A percentile compares a stretch with the other conserved stretches of the same genome.
phyloP scores from a whole-genome alignment of 2,329 filamentous ascomycete genomes.

The Fusarium brevicatenulatum region DNA sequence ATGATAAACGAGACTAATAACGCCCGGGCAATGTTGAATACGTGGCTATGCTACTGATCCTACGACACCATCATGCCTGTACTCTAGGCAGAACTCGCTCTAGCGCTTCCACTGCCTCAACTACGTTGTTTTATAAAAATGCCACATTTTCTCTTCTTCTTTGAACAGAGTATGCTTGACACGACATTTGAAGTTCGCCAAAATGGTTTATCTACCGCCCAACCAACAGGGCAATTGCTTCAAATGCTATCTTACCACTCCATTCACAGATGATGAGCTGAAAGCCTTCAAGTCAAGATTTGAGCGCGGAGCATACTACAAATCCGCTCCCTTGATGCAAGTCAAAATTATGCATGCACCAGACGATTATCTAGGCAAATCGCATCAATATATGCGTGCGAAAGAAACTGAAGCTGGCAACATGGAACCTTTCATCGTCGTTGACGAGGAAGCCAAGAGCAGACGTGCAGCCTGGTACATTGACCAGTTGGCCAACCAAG shows the following conservation, averaged over 20 bases:
- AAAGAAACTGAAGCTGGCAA: slow-evolving; percentile 6
- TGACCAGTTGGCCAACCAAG: not conserved
- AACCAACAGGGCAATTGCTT: not conserved
- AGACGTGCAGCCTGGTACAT: slow-evolving; percentile 6
- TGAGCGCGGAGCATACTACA: not conserved
- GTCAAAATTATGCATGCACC: not conserved
- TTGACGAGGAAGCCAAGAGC: slow-evolving; percentile 2
- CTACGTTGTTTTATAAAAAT: not conserved
- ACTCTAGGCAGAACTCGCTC: not conserved
- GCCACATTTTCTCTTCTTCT: not conserved
- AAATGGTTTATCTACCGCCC: not conserved
- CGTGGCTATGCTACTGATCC: not conserved
- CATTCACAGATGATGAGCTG: not conserved
- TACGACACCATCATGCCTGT: no score
- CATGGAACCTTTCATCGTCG: not conserved
- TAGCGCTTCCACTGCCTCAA: not conserved
- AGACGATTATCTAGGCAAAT: not conserved
- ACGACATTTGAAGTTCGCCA: not conserved
- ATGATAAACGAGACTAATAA: not conserved
- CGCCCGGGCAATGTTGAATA: not conserved
- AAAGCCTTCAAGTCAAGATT: not conserved
- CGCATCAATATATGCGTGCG: not conserved
- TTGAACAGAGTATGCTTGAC: not conserved
- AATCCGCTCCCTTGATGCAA: not conserved
- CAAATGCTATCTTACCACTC: not conserved